Evolutionary conservation across 108 stramenopile genomes (phyloP).

Genomic region (Skeletonema tropicum): DNA sequence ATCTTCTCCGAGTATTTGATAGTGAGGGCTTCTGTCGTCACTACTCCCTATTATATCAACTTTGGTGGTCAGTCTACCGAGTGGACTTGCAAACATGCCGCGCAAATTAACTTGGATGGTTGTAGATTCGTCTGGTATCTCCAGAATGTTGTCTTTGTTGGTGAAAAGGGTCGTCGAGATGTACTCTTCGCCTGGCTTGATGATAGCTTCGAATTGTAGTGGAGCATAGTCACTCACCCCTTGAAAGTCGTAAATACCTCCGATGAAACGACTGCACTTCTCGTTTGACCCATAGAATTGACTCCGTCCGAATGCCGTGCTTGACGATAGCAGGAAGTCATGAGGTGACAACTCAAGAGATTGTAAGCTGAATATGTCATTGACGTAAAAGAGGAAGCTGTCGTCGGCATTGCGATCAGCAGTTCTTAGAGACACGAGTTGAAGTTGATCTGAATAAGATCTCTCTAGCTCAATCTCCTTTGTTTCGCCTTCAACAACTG

Average conservation of each 20-base stretch:
- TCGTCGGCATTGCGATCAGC: slow-evolving; percentile 54
- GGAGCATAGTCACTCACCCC: slow-evolving; percentile 67
- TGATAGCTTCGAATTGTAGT: slow-evolving; percentile 30
- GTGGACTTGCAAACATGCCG: slow-evolving; percentile 73
- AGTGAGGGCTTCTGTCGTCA: slow-evolving; percentile 32
- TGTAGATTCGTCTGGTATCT: slow-evolving; percentile 66
- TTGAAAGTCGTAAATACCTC: slow-evolving; percentile 66
- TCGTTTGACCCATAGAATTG: slow-evolving; percentile 65
- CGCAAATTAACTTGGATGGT: slow-evolving; percentile 59
- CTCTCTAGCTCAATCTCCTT: slow-evolving; percentile 25
- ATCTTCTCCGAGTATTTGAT: slow-evolving; percentile 33
- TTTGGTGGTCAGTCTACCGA: slow-evolving; percentile 57
- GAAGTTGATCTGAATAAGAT: slow-evolving; percentile 5
- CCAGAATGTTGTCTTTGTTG: slow-evolving; percentile 67
- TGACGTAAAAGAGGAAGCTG: slow-evolving; percentile 37
- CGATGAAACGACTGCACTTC: slow-evolving; percentile 50
- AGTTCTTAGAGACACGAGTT: slow-evolving; percentile 42
- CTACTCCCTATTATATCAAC: slow-evolving; percentile 65
- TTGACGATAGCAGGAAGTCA: slow-evolving; percentile 34
- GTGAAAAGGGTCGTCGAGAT: slow-evolving; percentile 38
- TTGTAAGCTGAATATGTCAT: slow-evolving; percentile 43
- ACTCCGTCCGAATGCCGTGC: slow-evolving; percentile 36
- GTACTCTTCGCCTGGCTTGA: slow-evolving; percentile 24
- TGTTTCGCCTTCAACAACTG: slow-evolving; percentile 62
- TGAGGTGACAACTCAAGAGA: slow-evolving; percentile 12